Evolutionary conservation across 192 early-diverging fungal species (phyloP).

Genomic region (Dissophora ornata): DNA sequence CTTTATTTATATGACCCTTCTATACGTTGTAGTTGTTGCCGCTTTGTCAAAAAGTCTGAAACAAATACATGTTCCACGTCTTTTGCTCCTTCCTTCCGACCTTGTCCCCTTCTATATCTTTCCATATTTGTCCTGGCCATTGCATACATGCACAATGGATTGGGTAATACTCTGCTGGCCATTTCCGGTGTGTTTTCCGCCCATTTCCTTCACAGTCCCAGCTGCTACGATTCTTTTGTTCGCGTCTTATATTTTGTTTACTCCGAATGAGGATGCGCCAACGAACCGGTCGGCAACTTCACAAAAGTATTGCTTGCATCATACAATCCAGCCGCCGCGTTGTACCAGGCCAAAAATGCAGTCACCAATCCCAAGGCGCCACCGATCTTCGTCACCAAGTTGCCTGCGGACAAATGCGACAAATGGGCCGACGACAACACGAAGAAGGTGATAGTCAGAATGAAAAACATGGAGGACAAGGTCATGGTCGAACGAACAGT

Average conservation of each 20-base stretch:
- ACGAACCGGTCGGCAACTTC: conserved; percentile 57
- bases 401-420: conserved; percentile 55
- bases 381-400: conserved; percentile 65
- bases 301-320: conserved; percentile 65
- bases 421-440: conserved; percentile 75
- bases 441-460: conserved; percentile 73
- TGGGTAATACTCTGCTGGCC: no score
- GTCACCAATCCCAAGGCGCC: conserved; percentile 81
- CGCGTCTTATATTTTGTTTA: conserved; percentile 1
- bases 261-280: conserved; percentile 27
- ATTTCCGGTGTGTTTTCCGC: no score
- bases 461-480: conserved; percentile 75
- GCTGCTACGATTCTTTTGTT: not conserved
- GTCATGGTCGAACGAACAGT: conserved; percentile 71
- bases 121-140: no score
- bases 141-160: no score
- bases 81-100: no score
- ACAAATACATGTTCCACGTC: no score
- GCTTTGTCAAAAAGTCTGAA: no score
- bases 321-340: conserved; percentile 71
- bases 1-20: no score
- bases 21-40: no score
- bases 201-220: no score
- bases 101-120: no score
- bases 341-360: conserved; percentile 82